phyloP scores from a whole-genome alignment of 1,284 basidiomycete species.

The Exsudoporus floridanus region DNA sequence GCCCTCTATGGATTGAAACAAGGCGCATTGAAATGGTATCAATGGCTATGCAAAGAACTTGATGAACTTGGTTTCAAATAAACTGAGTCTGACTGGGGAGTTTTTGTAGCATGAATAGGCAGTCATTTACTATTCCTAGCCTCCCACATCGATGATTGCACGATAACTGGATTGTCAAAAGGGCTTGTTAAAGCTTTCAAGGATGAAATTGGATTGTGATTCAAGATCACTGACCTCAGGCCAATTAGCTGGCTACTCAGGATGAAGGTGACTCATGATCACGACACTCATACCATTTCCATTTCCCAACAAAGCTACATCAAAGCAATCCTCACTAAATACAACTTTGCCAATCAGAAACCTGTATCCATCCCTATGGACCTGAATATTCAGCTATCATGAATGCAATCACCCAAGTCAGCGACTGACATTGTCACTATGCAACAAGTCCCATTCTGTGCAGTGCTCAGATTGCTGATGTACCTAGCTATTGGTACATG shows the following conservation, averaged over 20 bases:
- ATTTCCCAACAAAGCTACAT: neutral
- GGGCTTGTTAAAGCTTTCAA: neutral
- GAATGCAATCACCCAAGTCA: neutral
- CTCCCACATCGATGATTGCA: neutral
- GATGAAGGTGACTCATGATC: neutral
- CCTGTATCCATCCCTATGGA: neutral
- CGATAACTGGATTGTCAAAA: neutral
- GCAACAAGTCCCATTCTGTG: neutral
- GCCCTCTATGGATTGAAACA: no score
- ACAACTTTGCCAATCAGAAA: neutral
- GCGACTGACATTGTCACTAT: neutral
- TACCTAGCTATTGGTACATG: neutral
- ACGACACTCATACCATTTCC: neutral
- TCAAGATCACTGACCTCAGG: neutral
- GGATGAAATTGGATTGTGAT: neutral
- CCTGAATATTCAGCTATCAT: neutral
- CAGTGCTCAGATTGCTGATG: neutral
- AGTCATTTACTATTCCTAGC: no score
- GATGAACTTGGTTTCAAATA: no score
- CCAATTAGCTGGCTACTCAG: constrained; percentile 1
- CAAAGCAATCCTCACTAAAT: neutral
- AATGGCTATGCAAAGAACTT: no score
- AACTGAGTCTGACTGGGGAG: no score
- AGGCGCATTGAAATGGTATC: no score
- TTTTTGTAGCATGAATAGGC: no score